Evolutionary conservation across 2,329 filamentous ascomycete genomes (phyloP), one percentile per base, ranked within the genome.

Genomic region (Ustulina deusta): DNA sequence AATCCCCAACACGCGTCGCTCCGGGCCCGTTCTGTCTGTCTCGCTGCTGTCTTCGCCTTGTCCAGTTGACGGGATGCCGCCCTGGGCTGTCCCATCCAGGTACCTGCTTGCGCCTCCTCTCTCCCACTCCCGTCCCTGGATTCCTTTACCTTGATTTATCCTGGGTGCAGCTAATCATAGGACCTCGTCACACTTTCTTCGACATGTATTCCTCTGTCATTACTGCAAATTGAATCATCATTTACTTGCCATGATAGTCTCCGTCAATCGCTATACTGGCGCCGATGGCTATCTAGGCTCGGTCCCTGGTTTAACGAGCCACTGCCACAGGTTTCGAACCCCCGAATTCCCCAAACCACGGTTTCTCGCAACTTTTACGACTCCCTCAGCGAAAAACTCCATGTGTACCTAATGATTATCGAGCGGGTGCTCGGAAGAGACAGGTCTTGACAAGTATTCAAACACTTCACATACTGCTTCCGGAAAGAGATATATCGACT

Each of bases 401-500:
- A 22, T 20, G 15, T 29, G 34, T 34, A 9, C n/a, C n/a, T n/a
- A n/a, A n/a, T n/a, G 20, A n/a, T 22, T n/a, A 20, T 27, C 7
- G 22, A 32, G 48, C n/a, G 20, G n/a, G 32, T 40, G 29, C n/a
- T 25, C 6, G 10, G 29, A 32, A 25, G 49, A 32, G 2, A n/a
- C 6, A 6, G 38, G 22, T 10, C 17, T 56, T 62, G 20, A 44
- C 29, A 17, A 11, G 5, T 40, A 58, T 54, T 61, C 5, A 22
- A 56, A 34, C 32, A 44, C 17, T 49, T 59, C 54, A 59, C 42
- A 40, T 38, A 32, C 34, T 51, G 34, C 44, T 42, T 54, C 46
- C 58, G 32, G 29, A 38, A 61, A 29, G 9, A n/a, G 38, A 20
- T 13, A 56, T 63, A 32, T 48, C 66, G 46, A 62, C 54, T 51